phyloP scores from a whole-genome alignment of 1,284 basidiomycete genomes.

The Ustilago xerochloae region DNA sequence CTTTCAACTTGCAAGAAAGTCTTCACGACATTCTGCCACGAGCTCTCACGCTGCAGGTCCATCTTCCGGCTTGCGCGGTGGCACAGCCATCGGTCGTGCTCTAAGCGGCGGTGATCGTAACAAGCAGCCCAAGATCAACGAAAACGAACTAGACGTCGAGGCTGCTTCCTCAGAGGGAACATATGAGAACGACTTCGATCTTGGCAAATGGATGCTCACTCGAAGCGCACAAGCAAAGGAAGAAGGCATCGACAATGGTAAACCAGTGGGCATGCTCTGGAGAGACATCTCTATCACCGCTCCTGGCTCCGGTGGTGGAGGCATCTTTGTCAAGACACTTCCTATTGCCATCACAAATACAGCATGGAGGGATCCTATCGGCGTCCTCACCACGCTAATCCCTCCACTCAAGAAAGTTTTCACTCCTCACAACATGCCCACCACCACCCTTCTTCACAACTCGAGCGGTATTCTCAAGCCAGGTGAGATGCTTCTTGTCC shows the following conservation, averaged over 20 bases:
- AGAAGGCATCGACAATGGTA: constrained; percentile 46
- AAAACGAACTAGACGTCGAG: constrained; percentile 23
- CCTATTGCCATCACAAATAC: constrained; percentile 58
- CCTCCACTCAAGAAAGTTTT: constrained; percentile 37
- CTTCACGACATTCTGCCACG: constrained; percentile 8
- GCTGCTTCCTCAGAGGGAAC: constrained; percentile 2
- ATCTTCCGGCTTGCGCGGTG: constrained; percentile 11
- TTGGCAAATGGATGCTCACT: constrained; percentile 49
- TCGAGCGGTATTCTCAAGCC: constrained; percentile 53
- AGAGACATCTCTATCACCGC: constrained; percentile 48
- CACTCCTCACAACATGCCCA: constrained; percentile 27
- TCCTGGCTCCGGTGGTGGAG: constrained; percentile 47
- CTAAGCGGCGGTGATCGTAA: constrained; percentile 17
- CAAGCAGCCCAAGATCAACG: constrained; percentile 20
- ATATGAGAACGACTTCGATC: constrained; percentile 44
- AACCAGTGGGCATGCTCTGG: constrained; percentile 61
- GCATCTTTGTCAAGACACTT: constrained; percentile 59
- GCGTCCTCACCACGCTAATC: constrained; percentile 45
- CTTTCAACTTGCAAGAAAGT: constrained; percentile 42
- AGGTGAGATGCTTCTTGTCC: constrained; percentile 62
- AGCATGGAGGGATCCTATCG: constrained; percentile 51
- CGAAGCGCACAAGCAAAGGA: constrained; percentile 40
- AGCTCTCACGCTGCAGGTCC: neutral
- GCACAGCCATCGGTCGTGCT: constrained; percentile 17
- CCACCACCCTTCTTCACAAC: constrained; percentile 41